Conservation (phyloP, 305 asterid species). For the Solanum aculeatissimum region DNA sequence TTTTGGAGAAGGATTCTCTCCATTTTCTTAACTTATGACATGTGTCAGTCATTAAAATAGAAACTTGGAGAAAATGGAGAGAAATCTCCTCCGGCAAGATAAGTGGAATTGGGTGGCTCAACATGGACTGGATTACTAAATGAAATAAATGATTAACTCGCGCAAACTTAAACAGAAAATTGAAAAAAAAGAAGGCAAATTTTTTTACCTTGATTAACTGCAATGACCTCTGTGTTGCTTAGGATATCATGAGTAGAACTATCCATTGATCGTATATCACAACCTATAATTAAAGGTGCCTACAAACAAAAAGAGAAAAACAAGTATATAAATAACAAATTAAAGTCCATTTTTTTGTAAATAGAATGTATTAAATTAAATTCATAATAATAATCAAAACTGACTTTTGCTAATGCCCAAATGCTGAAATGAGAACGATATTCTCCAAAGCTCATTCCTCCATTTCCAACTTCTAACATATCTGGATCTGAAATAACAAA, state of each 20-base stretch:
- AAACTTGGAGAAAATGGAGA: too few relatives aligned
- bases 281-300: constrained; percentile 93
- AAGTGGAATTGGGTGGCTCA: not conserved
- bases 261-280: constrained; percentile 69
- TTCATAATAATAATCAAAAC: not conserved
- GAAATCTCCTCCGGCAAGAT: too few relatives aligned
- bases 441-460: constrained; percentile 71
- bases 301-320: constrained; percentile 2
- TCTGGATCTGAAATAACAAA: constrained; percentile 59
- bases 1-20: too few relatives aligned
- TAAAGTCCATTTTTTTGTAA: not conserved
- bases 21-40: too few relatives aligned
- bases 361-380: not conserved
- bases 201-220: constrained; percentile 69
- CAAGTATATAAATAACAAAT: not conserved
- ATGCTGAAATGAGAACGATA: constrained; percentile 93
- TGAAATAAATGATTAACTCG: not conserved
- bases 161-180: not conserved
- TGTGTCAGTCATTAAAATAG: too few relatives aligned
- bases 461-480: constrained; percentile 96
- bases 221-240: constrained; percentile 72
- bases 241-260: constrained; percentile 27
- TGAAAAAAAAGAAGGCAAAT: too few relatives aligned
- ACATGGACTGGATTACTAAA: not conserved
- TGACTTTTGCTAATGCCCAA: constrained; percentile 87